Conservation (phyloP, 1,284 basidiomycete species). For the Fomitopsis palustris region DNA sequence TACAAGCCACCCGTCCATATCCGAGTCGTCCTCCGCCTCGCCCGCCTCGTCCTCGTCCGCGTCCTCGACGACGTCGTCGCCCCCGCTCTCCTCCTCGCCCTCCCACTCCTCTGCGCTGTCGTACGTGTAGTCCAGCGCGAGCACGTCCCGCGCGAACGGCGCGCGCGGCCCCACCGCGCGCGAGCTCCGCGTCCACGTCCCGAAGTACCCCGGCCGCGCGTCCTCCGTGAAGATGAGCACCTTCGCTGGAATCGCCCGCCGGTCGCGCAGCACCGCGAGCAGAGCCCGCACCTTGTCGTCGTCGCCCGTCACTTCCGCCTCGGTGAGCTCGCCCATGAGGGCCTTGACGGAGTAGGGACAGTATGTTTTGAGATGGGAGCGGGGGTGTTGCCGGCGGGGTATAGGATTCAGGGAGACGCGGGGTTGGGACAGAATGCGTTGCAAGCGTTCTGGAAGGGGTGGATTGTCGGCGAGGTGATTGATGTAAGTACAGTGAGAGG, state of each 20-base stretch:
- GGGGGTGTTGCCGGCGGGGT: slow-evolving; percentile 12
- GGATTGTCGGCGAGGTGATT: background rate
- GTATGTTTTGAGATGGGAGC: slow-evolving; percentile 31
- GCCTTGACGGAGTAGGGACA: slow-evolving; percentile 44
- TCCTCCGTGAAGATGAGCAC: slow-evolving; percentile 75
- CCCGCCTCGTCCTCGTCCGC: slow-evolving; percentile 53
- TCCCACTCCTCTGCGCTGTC: slow-evolving; percentile 87
- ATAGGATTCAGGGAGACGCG: slow-evolving; percentile 32
- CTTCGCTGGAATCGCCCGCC: slow-evolving; percentile 62
- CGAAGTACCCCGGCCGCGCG: slow-evolving; percentile 79
- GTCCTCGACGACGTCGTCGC: slow-evolving; percentile 70
- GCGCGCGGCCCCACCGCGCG: slow-evolving; percentile 67
- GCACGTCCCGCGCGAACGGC: slow-evolving; percentile 68
- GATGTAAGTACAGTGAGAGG: background rate
- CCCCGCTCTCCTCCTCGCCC: slow-evolving; percentile 62
- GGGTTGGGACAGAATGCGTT: slow-evolving; percentile 35
- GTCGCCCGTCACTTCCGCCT: slow-evolving; percentile 75
- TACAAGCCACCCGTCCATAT: slow-evolving; percentile 73
- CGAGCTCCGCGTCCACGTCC: slow-evolving; percentile 81
- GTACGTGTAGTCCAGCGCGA: slow-evolving; percentile 75
- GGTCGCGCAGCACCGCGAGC: slow-evolving; percentile 52
- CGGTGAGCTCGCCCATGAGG: slow-evolving; percentile 61
- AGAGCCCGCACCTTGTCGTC: slow-evolving; percentile 55
- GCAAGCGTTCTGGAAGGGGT: slow-evolving; percentile 38
- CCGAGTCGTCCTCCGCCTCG: slow-evolving; percentile 63